Conservation (phyloP, 352 stramenopile genomes). For the Phytophthora fragariaefolia region DNA sequence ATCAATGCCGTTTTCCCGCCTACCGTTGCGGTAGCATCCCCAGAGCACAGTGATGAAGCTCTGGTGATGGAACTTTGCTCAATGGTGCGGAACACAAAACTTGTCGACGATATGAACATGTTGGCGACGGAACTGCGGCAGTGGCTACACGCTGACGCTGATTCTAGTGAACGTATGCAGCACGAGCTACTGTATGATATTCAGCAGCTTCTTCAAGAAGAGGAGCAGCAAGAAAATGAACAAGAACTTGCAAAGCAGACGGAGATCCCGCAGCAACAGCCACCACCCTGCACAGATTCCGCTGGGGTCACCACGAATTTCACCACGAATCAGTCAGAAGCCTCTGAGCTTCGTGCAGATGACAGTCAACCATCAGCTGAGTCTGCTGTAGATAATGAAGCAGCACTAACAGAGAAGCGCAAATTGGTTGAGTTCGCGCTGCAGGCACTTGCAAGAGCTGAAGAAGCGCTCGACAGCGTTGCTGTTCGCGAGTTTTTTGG, state of each 20-base stretch:
- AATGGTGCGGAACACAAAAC: conserved; percentile 40
- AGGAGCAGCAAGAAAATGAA: conserved; percentile 32
- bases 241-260: conserved; percentile 8
- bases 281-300: conserved; percentile 15
- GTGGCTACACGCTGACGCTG: conserved; percentile 51
- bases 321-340: conserved; percentile 6
- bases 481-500: conserved; percentile 48
- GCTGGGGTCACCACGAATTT: conserved; percentile 11
- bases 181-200: conserved; percentile 55
- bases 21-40: not conserved
- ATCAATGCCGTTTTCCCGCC: conserved; percentile 4
- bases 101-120: conserved; percentile 38
- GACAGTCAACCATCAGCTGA: conserved; percentile 5
- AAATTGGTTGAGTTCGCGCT: conserved; percentile 42
- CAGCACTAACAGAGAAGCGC: conserved; percentile 30
- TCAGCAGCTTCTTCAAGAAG: conserved; percentile 48
- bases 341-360: conserved; percentile 9
- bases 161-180: conserved; percentile 60
- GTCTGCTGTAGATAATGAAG: conserved; percentile 5
- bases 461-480: conserved; percentile 50
- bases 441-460: conserved; percentile 40
- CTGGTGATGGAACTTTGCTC: conserved; percentile 47
- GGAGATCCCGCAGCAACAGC: conserved; percentile 18
- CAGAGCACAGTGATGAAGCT: conserved; percentile 40
- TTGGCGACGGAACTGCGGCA: conserved; percentile 49